Conservation (phyloP, 768 basidiomycete species). For the Multifurca ochricompacta region DNA sequence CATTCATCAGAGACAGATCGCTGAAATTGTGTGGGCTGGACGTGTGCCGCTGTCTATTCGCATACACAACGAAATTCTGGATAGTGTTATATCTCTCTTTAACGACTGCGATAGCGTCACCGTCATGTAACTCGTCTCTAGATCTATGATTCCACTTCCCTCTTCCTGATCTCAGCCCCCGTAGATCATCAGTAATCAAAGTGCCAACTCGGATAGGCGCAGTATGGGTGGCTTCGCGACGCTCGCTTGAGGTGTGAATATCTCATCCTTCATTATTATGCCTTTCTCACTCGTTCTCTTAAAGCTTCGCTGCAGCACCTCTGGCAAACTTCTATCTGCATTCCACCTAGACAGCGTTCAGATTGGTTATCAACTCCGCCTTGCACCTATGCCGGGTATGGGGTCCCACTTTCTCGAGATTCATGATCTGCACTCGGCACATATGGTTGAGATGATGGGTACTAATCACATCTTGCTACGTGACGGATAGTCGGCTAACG, state of each 20-base stretch:
- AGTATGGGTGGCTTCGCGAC: slow-evolving; percentile 15
- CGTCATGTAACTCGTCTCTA: slow-evolving; percentile 1
- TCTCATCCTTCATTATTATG: background rate
- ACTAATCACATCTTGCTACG: background rate
- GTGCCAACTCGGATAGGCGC: slow-evolving; percentile 16
- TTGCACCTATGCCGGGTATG: slow-evolving; percentile 5
- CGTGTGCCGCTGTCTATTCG: slow-evolving; percentile 14
- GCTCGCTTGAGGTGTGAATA: slow-evolving; percentile 10
- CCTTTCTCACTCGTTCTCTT: background rate
- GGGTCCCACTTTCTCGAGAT: slow-evolving; percentile 10
- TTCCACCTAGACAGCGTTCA: slow-evolving; percentile 16
- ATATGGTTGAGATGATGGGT: slow-evolving; percentile 19
- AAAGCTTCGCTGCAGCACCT: slow-evolving; percentile 9
- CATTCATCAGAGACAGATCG: slow-evolving; percentile 5
- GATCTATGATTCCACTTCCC: background rate
- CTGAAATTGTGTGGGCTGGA: slow-evolving; percentile 19
- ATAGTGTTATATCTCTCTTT: slow-evolving; percentile 7
- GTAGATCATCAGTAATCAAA: slow-evolving; percentile 4
- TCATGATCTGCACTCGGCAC: slow-evolving; percentile 1
- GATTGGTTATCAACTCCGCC: background rate
- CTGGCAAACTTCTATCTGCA: slow-evolving; percentile 4
- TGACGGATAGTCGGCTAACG: background rate
- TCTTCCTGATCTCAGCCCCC: background rate
- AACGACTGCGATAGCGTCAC: slow-evolving; percentile 14
- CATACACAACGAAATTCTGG: slow-evolving; percentile 9